Evolutionary conservation across 805 yeast genomes (phyloP), one percentile per base, ranked within the genome.

Genomic region (Pichia ethanolica): DNA sequence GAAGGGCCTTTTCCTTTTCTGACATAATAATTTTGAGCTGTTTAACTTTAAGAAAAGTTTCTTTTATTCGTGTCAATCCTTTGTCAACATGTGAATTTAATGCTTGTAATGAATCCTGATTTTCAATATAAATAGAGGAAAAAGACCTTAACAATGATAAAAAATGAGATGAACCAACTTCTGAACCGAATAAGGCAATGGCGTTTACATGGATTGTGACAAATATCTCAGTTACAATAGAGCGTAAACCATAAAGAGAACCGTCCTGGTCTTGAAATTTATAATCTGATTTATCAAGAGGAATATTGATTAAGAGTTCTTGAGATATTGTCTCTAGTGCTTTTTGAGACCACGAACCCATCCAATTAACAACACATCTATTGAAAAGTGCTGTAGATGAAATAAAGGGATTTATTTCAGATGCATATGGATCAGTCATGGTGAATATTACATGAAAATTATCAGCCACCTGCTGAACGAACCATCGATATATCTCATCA

Each of bases 321-420:
- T 35, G 11, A 4, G 83, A 78, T 35, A 89, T 78, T 45, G 79
- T 78, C 7, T 53, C 47, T 44, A 83, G 62, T 0, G 89, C 68
- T 0, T 59, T 51, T 4, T 56, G 51, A 0, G 83, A 71, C 97
- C 97, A 90, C 47, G 80, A 80, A 5, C 96, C 96, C 83, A 89
- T 81, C 89, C 91, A 87, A 59, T 83, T 79, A 37, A 91, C 66
- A 2, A 88, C 95, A 70, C 97, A 90, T 59, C 98, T 71, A 59
- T 90, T 90, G 66, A 88, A 83, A 35, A 90, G 68, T 0, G 97
- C 97, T 0, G 97, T 96, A 0, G 97, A 90, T 0, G 89, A 71
- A 2, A 83, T 72, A 12, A 82, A 71, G 20, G 74, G 76, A 0
- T 82, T 71, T 1, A 59, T 55, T 13, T 45, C 50, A 3, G 59